Evolutionary conservation across 1,284 basidiomycete genomes (phyloP).

Genomic region (Leucoagaricus sp.): DNA sequence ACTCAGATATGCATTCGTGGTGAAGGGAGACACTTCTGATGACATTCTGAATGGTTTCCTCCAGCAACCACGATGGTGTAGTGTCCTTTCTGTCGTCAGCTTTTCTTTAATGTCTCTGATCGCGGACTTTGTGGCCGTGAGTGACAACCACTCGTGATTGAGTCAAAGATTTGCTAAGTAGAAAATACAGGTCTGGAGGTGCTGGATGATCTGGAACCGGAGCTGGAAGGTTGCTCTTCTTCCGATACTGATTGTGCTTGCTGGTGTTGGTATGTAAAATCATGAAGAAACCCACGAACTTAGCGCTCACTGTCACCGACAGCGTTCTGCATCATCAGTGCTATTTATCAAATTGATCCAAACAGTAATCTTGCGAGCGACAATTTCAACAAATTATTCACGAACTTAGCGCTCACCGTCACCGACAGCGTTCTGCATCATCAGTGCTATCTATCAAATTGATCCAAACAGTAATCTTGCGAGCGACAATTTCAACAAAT

Average conservation of each 20-base stretch:
- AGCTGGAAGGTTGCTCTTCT: neutral
- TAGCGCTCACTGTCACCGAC: too few relatives aligned
- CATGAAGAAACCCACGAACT: too few relatives aligned
- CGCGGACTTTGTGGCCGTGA: neutral
- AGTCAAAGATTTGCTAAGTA: neutral
- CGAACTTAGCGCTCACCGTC: too few relatives aligned
- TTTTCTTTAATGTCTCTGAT: neutral
- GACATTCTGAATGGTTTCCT: neutral
- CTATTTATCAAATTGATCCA: neutral
- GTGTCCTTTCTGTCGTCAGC: neutral
- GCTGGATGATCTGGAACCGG: neutral
- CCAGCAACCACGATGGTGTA: neutral
- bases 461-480: neutral
- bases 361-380: neutral
- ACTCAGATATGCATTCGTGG: neutral
- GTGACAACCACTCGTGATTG: neutral
- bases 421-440: neutral
- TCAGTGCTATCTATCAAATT: neutral
- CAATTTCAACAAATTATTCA: slow-evolving; percentile 1
- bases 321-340: neutral
- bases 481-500: neutral
- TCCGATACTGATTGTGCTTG: neutral
- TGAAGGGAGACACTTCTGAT: neutral
- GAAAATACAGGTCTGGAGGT: neutral
- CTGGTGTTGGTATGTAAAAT: neutral